Base-by-base conservation (phyloP, 228 moss, liverwort and hornwort species). In the Sphagnum magellanicum region DNA sequence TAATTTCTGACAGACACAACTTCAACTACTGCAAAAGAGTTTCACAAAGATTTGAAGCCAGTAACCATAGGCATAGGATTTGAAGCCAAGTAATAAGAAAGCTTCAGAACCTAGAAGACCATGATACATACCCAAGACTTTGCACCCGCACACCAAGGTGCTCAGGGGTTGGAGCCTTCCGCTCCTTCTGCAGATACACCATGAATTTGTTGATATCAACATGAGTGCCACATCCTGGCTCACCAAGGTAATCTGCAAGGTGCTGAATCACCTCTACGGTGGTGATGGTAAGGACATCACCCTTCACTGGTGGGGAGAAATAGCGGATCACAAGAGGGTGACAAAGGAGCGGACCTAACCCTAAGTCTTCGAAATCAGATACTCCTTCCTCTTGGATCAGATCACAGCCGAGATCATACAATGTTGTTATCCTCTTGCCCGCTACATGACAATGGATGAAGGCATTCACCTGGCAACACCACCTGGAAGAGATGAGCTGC, bases 61-160 rank as follows among this genome's bases (percentile, higher is more conserved):
- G 12, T 59, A 15, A 11, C 59, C 15, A 11, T 2, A 15, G 2
- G 59, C 32, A 32, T 32, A 32, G 32, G 32, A 32, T 3, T 32
- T 32, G 32, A 32, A 32, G 32, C 32, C 32, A 59, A 59, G 15
- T 11, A 11, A 59, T 11, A 59, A 59, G 59, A 59, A 59, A 59
- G 12, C 12, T 11, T 15, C 15, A 59, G 59, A 59, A 59, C 59
- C 59, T 11, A 59, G 15, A 59, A 64, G 9, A 64, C 32, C 32
- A 32, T 32, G 32, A 32, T 32, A 32, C 32, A 12, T 81, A 95
- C 95, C 90, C 82, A 65, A 95, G 85, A 78, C 81, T 87, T 78
- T 90, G 95, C 71, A 95, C 84, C 50, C 90, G 90, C 67, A 92
- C 79, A 66, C 87, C 85, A 72, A 95, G 90, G 62, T 92, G 95